Percentiles rank a stretch among this genome's conserved stretches.
Conservation (phyloP, 352 stramenopile species). For the Globisporangium megalacanthum region DNA sequence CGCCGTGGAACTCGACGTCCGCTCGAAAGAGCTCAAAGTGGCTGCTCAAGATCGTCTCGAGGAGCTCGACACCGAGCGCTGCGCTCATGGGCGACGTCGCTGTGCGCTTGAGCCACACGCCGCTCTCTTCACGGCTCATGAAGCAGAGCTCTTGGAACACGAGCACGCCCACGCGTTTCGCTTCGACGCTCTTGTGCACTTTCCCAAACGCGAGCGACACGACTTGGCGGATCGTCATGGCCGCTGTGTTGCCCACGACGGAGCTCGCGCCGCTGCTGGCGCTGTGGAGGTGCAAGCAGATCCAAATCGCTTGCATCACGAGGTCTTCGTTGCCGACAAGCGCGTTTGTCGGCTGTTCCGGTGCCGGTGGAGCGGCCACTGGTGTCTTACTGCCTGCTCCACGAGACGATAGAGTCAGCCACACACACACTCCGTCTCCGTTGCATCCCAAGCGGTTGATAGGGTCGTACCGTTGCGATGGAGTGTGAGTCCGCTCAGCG, state of each 20-base stretch:
- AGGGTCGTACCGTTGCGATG: slow-evolving; percentile 10
- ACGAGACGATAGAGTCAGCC: too few relatives aligned
- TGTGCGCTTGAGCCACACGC: slow-evolving; percentile 81
- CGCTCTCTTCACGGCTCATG: slow-evolving; percentile 79
- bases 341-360: slow-evolving; percentile 24
- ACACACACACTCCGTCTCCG: not conserved
- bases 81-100: slow-evolving; percentile 70
- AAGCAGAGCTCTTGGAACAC: slow-evolving; percentile 87
- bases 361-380: not conserved
- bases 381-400: not conserved
- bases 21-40: slow-evolving; percentile 61
- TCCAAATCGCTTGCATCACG: slow-evolving; percentile 86
- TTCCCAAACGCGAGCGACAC: slow-evolving; percentile 85
- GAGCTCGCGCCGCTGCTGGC: slow-evolving; percentile 67
- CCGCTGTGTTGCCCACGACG: slow-evolving; percentile 80
- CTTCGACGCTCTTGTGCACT: slow-evolving; percentile 54
- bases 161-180: slow-evolving; percentile 77
- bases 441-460: not conserved
- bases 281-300: slow-evolving; percentile 78
- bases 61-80: slow-evolving; percentile 68
- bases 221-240: slow-evolving; percentile 85
- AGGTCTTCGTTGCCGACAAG: slow-evolving; percentile 79
- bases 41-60: slow-evolving; percentile 68
- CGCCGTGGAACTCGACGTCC: slow-evolving; percentile 66
- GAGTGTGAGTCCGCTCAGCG: slow-evolving; percentile 16